Evolutionary conservation across 2,329 filamentous ascomycete genomes (phyloP), one percentile per base, ranked within the genome.

Genomic region (Pezizomycotina sp.): DNA sequence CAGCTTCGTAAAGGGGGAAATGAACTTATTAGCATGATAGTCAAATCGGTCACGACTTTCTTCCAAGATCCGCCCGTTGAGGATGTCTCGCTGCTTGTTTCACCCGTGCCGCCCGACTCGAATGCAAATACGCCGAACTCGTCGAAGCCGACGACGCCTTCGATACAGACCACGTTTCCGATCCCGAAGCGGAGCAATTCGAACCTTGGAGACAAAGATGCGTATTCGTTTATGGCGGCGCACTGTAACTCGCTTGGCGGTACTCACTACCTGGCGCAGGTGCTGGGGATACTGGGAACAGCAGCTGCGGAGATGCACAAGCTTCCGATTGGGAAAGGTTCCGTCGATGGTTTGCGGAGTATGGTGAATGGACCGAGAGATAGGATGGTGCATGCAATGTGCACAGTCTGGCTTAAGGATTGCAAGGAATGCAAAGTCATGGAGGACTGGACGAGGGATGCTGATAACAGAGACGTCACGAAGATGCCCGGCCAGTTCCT

Each of bases 341-440:
- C 64, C 66, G 9, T 72, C 81, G 1, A 65, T 86, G 66, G 72
- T 28, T 63, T 98, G 29, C 81, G 74, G 50, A 59, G 66, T 2
- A 66, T 95, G 31, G 77, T 95, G 25, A 75, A 74, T 18, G 66
- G 69, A 9, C 74, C 84, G 5, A 71, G 89, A 34, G 91, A 98
- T 53, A 71, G 89, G 46, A 86, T 77, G 45, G 75, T 91, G 2
- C 74, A 75, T 19, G 84, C 84, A 2, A 69, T 92, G 13, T 92
- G 82, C 53, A 77, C 77, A 9, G 79, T 83, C 0, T 98, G 89
- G 91, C 86, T 82, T 51, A 76, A 74, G 34, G 91, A 98, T 57
- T 81, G 86, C 2, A 82, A 93, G 56, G 80, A 84, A 49, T 83
- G 86, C 60, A 92, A 86, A 56, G 72, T 77, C 47, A 68, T 98